Evolutionary conservation across 805 yeast species (phyloP).

Genomic region (Metschnikowia kunwiensis): DNA sequence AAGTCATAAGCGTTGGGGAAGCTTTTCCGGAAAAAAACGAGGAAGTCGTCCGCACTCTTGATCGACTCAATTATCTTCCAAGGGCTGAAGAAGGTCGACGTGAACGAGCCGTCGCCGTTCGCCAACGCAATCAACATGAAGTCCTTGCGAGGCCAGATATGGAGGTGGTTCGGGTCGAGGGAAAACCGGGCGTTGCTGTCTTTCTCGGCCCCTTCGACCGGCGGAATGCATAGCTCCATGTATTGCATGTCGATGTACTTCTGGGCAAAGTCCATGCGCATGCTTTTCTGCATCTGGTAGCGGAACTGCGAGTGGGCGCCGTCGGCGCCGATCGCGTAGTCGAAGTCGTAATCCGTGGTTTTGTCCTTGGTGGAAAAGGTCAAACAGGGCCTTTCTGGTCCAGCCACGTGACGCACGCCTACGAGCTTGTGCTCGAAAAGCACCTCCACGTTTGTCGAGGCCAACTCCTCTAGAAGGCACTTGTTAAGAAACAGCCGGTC

Average conservation of each 20-base stretch:
- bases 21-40: constrained; percentile 52
- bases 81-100: constrained; percentile 86
- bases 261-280: constrained; percentile 69
- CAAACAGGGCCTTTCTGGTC: constrained; percentile 21
- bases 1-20: constrained; percentile 74
- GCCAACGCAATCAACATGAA: constrained; percentile 90
- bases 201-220: constrained; percentile 30
- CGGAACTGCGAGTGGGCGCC: constrained; percentile 80
- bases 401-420: constrained; percentile 29
- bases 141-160: constrained; percentile 87
- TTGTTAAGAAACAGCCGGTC: constrained; percentile 71
- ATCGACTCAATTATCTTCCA: constrained; percentile 61
- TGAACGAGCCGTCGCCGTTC: constrained; percentile 80
- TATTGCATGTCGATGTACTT: constrained; percentile 83
- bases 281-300: constrained; percentile 58
- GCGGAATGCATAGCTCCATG: constrained; percentile 74
- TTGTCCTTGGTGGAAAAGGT: constrained; percentile 23
- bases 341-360: constrained; percentile 33
- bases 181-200: constrained; percentile 38
- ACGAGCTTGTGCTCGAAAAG: constrained; percentile 57
- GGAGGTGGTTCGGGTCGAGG: constrained; percentile 73
- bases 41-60: constrained; percentile 41
- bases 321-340: constrained; percentile 77
- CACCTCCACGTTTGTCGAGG: constrained; percentile 42
- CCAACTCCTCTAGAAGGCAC: constrained; percentile 58